Conservation (phyloP, 2,329 filamentous ascomycete genomes). For the Canariomyces notabilis region DNA sequence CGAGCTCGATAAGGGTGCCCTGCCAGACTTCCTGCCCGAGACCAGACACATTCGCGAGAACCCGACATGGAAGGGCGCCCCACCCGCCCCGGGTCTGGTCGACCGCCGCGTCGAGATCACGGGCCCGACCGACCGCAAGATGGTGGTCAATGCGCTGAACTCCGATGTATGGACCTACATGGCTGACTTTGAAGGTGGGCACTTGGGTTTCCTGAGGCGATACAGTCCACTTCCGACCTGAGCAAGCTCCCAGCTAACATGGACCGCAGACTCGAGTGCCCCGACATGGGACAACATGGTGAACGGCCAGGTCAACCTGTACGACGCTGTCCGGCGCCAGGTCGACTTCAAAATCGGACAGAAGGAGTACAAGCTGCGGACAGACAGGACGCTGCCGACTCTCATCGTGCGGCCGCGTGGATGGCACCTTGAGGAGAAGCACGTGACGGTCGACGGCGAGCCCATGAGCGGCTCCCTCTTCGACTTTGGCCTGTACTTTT, state of each 20-base stretch:
- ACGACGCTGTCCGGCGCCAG: slow-evolving; percentile 89
- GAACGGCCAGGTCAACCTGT: slow-evolving; percentile 95
- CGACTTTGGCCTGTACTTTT: slow-evolving; percentile 98
- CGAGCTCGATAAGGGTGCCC: slow-evolving; percentile 82
- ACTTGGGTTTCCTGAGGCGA: neutral
- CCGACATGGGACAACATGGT: slow-evolving; percentile 99
- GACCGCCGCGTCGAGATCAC: slow-evolving; percentile 97
- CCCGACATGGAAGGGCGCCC: slow-evolving; percentile 86
- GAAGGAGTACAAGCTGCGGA: slow-evolving; percentile 97
- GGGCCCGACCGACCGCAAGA: slow-evolving; percentile 94
- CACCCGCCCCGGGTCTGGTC: slow-evolving; percentile 84
- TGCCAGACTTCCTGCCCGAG: slow-evolving; percentile 93
- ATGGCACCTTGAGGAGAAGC: slow-evolving; percentile 98
- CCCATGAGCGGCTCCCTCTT: slow-evolving; percentile 89
- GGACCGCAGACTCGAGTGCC: slow-evolving; percentile 71
- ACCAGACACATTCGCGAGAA: slow-evolving; percentile 94
- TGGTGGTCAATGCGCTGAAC: slow-evolving; percentile 97
- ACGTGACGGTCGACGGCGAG: slow-evolving; percentile 92
- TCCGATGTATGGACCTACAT: slow-evolving; percentile 98
- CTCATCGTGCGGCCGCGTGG: slow-evolving; percentile 91
- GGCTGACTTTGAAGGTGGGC: slow-evolving; percentile 93
- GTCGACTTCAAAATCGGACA: slow-evolving; percentile 93
- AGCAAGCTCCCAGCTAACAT: neutral
- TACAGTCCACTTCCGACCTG: neutral
- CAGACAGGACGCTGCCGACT: slow-evolving; percentile 77